Conservation (phyloP, 2,329 filamentous ascomycete species). For the Rhynchosporium graminicola region DNA sequence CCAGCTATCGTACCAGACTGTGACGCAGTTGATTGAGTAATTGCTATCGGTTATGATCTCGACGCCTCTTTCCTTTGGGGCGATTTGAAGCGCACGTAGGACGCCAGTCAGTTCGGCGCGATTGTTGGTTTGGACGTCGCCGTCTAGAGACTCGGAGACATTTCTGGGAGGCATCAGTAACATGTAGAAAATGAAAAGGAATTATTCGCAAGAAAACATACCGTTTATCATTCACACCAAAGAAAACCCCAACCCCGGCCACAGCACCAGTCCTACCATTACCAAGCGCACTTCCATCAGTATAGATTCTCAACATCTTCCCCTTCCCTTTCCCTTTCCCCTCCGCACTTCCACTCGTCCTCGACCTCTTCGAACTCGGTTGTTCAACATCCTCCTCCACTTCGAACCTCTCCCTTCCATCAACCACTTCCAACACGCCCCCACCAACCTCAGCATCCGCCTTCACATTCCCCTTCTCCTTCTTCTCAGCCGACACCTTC, state of each 20-base stretch:
- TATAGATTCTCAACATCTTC: slow-evolving; percentile 52
- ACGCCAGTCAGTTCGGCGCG: slow-evolving; percentile 93
- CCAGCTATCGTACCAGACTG: slow-evolving; percentile 81
- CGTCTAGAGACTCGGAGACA: slow-evolving; percentile 41
- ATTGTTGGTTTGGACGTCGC: slow-evolving; percentile 78
- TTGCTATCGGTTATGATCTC: slow-evolving; percentile 86
- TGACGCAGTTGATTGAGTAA: slow-evolving; percentile 89
- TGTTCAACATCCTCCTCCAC: not conserved
- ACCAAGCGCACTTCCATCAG: slow-evolving; percentile 61
- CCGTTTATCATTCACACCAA: slow-evolving; percentile 58
- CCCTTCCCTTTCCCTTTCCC: slow-evolving; percentile 22
- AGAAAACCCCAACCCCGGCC: slow-evolving; percentile 66
- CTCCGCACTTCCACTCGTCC: slow-evolving; percentile 10
- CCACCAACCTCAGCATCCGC: not conserved
- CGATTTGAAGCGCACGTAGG: slow-evolving; percentile 76
- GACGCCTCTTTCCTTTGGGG: slow-evolving; percentile 66
- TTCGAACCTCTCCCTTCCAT: slow-evolving; percentile 32
- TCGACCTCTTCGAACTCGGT: slow-evolving; percentile 23
- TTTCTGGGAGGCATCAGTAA: slow-evolving; percentile 50
- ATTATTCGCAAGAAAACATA: slow-evolving; percentile 36
- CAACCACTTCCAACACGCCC: slow-evolving; percentile 41
- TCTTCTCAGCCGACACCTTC: slow-evolving; percentile 26
- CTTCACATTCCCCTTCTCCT: slow-evolving; percentile 1
- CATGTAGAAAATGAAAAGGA: not conserved
- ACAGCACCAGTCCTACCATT: slow-evolving; percentile 58